phyloP scores from a whole-genome alignment of 352 stramenopile species.

The Globisporangium spiculum region DNA sequence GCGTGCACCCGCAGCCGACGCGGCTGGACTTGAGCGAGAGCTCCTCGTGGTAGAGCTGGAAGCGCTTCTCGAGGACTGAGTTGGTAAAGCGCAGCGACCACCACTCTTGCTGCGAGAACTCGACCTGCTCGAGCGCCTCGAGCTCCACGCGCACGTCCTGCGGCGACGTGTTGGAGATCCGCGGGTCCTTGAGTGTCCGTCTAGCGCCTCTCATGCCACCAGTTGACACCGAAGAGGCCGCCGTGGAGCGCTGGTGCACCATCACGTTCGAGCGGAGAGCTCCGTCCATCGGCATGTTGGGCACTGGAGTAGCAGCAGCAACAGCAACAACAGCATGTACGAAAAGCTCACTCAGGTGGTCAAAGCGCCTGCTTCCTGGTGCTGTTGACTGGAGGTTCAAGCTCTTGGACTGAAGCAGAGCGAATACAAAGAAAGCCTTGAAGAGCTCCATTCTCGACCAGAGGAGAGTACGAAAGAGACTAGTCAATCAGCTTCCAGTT shows the following conservation, averaged over 20 bases:
- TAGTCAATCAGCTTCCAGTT: not conserved
- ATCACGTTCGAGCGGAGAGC: not conserved
- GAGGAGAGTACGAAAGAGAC: not conserved
- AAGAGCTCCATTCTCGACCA: not conserved
- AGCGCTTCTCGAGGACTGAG: constrained; percentile 42
- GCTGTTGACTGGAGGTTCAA: not conserved
- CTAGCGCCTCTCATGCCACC: constrained; percentile 10
- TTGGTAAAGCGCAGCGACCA: constrained; percentile 51
- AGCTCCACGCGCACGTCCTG: constrained; percentile 45
- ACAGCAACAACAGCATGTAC: not conserved
- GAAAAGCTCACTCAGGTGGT: not conserved
- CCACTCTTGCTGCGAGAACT: constrained; percentile 28
- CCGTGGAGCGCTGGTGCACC: not conserved
- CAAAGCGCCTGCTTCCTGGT: not conserved
- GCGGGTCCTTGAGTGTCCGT: constrained; percentile 23
- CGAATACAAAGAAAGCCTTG: too few species aligned
- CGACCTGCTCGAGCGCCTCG: constrained; percentile 45
- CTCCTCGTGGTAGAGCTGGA: constrained; percentile 64
- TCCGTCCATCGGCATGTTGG: not conserved
- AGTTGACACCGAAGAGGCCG: not conserved
- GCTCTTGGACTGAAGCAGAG: not conserved
- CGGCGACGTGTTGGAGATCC: constrained; percentile 46
- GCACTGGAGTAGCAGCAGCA: not conserved
- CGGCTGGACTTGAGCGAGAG: constrained; percentile 34
- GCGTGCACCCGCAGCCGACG: constrained; percentile 29